phyloP scores from a whole-genome alignment of 371 early-diverging fungal genomes.

The Phascolomyces articulosus region DNA sequence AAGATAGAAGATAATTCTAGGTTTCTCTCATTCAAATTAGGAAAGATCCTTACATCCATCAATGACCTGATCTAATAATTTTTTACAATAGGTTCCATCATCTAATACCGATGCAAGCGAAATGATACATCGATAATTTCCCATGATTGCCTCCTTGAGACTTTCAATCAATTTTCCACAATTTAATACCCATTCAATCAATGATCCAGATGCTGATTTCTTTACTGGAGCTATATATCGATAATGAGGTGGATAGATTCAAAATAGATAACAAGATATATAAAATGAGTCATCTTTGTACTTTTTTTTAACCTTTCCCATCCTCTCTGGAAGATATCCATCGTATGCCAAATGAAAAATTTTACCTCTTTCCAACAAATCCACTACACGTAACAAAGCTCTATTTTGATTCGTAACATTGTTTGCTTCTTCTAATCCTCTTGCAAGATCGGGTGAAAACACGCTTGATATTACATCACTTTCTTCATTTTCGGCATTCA shows the following conservation, averaged over 20 bases:
- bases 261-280: too few species aligned
- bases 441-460: slow-evolving; percentile 30
- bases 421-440: slow-evolving; percentile 49
- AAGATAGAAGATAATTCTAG: too few species aligned
- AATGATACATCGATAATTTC: slow-evolving; percentile 63
- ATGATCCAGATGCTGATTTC: slow-evolving; percentile 46
- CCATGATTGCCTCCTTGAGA: slow-evolving; percentile 64
- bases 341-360: not conserved
- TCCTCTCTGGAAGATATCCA: not conserved
- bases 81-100: slow-evolving; percentile 56
- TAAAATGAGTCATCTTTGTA: not conserved
- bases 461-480: slow-evolving; percentile 9
- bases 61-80: slow-evolving; percentile 60
- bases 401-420: slow-evolving; percentile 49
- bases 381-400: slow-evolving; percentile 58
- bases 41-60: slow-evolving; percentile 52
- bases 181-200: slow-evolving; percentile 65
- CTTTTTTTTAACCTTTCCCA: not conserved
- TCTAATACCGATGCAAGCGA: slow-evolving; percentile 58
- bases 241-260: too few species aligned
- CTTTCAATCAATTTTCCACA: slow-evolving; percentile 58
- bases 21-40: not conserved
- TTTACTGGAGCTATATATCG: slow-evolving; percentile 32
- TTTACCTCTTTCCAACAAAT: slow-evolving; percentile 62
- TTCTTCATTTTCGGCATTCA: not conserved